A percentile compares a stretch with the other conserved stretches of the same genome.
phyloP scores from a whole-genome alignment of 2,329 filamentous ascomycete genomes.

The Epichloe gansuensis region DNA sequence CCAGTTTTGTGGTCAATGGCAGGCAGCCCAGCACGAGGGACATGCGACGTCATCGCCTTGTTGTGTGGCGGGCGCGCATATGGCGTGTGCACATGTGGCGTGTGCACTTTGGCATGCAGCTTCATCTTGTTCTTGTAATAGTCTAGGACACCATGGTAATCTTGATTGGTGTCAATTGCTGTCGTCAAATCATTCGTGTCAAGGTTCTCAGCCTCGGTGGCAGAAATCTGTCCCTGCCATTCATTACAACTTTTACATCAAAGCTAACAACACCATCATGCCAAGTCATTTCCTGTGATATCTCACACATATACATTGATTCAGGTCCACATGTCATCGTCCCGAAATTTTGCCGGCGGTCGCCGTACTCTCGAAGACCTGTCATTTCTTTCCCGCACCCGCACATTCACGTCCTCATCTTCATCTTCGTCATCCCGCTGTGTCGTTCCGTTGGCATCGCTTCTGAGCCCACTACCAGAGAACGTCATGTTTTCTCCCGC shows the following conservation, averaged over 20 bases:
- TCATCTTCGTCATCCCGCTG: slow-evolving; percentile 6
- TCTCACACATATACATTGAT: background rate
- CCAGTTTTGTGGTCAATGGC: slow-evolving; percentile 11
- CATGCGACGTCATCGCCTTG: slow-evolving; percentile 21
- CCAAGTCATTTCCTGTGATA: background rate
- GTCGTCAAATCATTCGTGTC: background rate
- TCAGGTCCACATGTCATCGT: slow-evolving; percentile 18
- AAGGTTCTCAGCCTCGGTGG: background rate
- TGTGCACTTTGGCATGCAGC: too few species aligned
- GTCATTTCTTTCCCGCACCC: slow-evolving; percentile 15
- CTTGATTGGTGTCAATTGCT: too few species aligned
- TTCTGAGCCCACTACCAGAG: background rate
- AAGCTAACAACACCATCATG: too few species aligned
- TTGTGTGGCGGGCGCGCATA: slow-evolving; percentile 7
- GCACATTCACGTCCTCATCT: slow-evolving; percentile 19
- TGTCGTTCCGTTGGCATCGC: background rate
- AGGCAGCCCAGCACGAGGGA: background rate
- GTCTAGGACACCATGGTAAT: too few species aligned
- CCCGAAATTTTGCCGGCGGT: slow-evolving; percentile 23
- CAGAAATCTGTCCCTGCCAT: background rate
- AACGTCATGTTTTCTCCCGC: background rate
- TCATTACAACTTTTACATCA: too few species aligned
- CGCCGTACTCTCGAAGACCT: slow-evolving; percentile 19
- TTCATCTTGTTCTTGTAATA: too few species aligned
- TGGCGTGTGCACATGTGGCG: too few species aligned